Evolutionary conservation across 2,329 filamentous ascomycete species (phyloP).

Genomic region (Neocatenulostroma microsporum): DNA sequence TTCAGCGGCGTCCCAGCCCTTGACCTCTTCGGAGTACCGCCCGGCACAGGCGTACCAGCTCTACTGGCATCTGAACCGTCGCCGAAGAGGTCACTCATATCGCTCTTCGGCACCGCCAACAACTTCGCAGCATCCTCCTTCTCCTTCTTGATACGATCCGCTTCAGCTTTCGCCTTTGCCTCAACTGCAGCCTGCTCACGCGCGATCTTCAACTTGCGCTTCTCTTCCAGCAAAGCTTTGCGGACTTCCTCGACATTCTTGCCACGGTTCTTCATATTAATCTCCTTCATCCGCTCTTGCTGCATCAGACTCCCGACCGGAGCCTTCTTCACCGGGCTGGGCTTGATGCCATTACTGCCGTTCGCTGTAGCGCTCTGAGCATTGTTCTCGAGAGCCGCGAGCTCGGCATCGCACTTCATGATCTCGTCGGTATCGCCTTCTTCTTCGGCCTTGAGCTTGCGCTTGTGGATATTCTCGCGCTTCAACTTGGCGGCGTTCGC

Average conservation of each 20-base stretch:
- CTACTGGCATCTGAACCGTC: slow-evolving; percentile 35
- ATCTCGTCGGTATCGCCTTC: slow-evolving; percentile 55
- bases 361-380: slow-evolving; percentile 50
- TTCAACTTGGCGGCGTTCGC: slow-evolving; percentile 57
- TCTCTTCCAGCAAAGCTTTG: slow-evolving; percentile 77
- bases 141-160: slow-evolving; percentile 48
- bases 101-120: slow-evolving; percentile 30
- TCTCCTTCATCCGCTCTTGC: slow-evolving; percentile 71
- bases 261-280: slow-evolving; percentile 78
- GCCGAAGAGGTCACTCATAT: slow-evolving; percentile 41
- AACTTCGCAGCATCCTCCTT: slow-evolving; percentile 28
- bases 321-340: slow-evolving; percentile 34
- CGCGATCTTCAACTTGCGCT: slow-evolving; percentile 30
- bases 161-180: slow-evolving; percentile 43
- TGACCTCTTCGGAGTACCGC: slow-evolving; percentile 37
- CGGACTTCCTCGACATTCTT: slow-evolving; percentile 85
- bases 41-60: slow-evolving; percentile 43
- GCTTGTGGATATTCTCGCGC: slow-evolving; percentile 57
- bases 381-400: slow-evolving; percentile 55
- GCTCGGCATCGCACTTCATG: slow-evolving; percentile 42
- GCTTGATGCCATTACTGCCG: slow-evolving; percentile 39
- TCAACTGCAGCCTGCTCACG: slow-evolving; percentile 50
- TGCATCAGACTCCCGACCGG: slow-evolving; percentile 46
- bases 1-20: slow-evolving; percentile 31
- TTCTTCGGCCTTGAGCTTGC: slow-evolving; percentile 59